Base-by-base conservation (phyloP, 2,329 filamentous ascomycete genomes). In the Monosporascus sp. region DNA sequence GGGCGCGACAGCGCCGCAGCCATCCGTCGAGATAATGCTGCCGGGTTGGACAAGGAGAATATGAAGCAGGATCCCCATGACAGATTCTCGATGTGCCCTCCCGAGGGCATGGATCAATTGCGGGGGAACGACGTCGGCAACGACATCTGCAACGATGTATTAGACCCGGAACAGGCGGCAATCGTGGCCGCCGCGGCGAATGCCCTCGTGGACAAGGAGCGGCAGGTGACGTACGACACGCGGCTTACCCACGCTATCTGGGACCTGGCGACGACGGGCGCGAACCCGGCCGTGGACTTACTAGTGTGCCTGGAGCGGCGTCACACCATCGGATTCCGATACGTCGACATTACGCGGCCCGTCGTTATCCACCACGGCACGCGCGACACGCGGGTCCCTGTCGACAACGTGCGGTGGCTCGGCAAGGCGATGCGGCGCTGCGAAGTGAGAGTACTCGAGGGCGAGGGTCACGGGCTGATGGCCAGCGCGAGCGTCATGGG, bases 401-500 rank as follows among this genome's bases (percentile, higher is more conserved):
- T 96, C 15, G 94, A 96, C 53, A 99, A 99, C 64, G 90, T 97
- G 22, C 82, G 87, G 59, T 99, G 94, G 94, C 79, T 99, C 7
- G 92, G 91, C 54, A 92, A 92, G 70, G 89, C 89, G 42, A 97
- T 99, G 92, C 84, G 89, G 31, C 80, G 89, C 47, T 97, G 93
- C 69, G 94, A 97, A 68, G 90, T 99, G 15, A 79, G 93, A 5
- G 84, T 97, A 5, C 77, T 99, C 3, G 89, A 96, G 60, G 90
- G 89, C 6, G 93, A 99, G 69, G 90, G 92, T 3, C 94, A 99
- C 66, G 93, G 94, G 0, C 75, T 99, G 24, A 99, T 99, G 94
- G 94, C 94, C 1, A 95, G 88, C 60, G 92, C 94, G 0, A 77
- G 78, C 15, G 93, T 97, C 45, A 99, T 99, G 94, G 89, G 90